Evolutionary conservation across 768 basidiomycete species (phyloP).

Genomic region (Psilocybe cyanescens): DNA sequence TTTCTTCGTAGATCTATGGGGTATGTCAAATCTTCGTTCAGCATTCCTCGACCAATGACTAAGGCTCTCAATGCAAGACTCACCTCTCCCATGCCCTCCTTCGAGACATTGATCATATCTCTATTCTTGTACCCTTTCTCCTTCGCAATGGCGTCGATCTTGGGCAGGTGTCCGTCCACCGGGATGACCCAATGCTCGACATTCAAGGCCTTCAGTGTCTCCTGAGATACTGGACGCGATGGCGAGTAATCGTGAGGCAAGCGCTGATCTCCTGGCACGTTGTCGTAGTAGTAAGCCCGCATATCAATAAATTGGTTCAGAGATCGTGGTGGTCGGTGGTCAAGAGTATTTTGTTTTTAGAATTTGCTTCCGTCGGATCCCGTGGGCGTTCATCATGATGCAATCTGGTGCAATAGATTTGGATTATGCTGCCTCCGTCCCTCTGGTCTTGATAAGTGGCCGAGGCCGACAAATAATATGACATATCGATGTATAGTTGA

Average conservation of each 20-base stretch:
- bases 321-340: constrained; percentile 2
- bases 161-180: constrained; percentile 56
- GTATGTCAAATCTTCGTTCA: neutral
- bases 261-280: constrained; percentile 80
- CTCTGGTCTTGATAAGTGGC: too few species aligned
- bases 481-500: too few species aligned
- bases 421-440: too few species aligned
- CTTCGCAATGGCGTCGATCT: constrained; percentile 65
- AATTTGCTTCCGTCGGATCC: neutral
- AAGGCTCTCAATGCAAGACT: constrained; percentile 16
- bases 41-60: neutral
- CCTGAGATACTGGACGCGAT: constrained; percentile 53
- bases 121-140: constrained; percentile 83
- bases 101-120: constrained; percentile 79
- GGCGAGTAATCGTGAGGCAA: constrained; percentile 74
- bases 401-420: neutral
- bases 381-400: neutral
- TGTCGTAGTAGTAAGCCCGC: constrained; percentile 79
- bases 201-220: constrained; percentile 57
- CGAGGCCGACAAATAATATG: too few species aligned
- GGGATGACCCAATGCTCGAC: constrained; percentile 74
- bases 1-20: constrained; percentile 66
- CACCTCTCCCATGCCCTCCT: constrained; percentile 78
- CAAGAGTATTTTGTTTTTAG: constrained; percentile 2
- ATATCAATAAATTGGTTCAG: constrained; percentile 37